Evolutionary conservation across 169 alveolate species (phyloP).

Genomic region (Neospora caninum): DNA sequence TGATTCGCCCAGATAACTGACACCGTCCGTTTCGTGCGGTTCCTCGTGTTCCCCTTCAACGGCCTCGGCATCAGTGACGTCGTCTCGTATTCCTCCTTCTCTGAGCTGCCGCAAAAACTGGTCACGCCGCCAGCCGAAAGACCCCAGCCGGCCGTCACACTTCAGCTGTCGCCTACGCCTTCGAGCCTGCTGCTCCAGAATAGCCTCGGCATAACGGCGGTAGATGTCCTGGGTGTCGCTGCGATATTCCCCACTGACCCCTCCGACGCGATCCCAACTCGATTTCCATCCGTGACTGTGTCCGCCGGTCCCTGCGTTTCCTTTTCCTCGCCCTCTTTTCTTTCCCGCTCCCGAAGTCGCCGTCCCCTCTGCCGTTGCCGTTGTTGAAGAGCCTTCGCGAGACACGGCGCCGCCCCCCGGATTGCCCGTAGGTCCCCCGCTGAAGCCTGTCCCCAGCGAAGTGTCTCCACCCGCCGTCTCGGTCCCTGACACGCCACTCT

Average conservation of each 20-base stretch:
- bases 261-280: neutral
- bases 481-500: neutral
- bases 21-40: neutral
- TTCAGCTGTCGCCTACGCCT: neutral
- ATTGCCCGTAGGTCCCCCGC: too few relatives aligned
- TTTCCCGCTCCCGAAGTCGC: neutral
- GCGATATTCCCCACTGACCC: neutral
- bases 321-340: neutral
- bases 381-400: neutral
- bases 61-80: neutral
- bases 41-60: neutral
- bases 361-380: neutral
- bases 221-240: neutral
- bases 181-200: neutral
- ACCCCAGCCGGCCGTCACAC: neutral
- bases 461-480: neutral
- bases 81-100: neutral
- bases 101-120: neutral
- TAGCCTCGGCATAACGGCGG: neutral
- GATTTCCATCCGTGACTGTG: neutral
- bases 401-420: too few relatives aligned
- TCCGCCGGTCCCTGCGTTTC: neutral
- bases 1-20: neutral
- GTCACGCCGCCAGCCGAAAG: neutral
- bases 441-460: too few relatives aligned